Evolutionary conservation across 1,284 basidiomycete genomes (phyloP).

Genomic region (Lentinula novae-zelandiae): DNA sequence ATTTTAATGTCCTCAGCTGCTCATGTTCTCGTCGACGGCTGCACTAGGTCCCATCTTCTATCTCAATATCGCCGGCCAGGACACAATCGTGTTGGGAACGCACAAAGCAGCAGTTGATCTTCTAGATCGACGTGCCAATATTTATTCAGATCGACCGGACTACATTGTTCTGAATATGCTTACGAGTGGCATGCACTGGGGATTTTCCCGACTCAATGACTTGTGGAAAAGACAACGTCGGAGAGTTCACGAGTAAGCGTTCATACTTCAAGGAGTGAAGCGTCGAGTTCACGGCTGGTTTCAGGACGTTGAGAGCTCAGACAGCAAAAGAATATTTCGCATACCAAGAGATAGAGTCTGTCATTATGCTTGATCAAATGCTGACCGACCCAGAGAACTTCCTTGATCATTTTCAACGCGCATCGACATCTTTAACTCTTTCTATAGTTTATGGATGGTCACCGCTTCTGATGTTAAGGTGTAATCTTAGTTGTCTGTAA

Average conservation of each 20-base stretch:
- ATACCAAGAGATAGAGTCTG: slow-evolving; percentile 13
- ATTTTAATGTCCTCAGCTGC: not conserved
- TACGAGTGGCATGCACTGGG: slow-evolving; percentile 15
- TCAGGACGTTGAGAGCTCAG: slow-evolving; percentile 9
- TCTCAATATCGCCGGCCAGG: not conserved
- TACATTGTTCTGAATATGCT: slow-evolving; percentile 14
- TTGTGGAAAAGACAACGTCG: slow-evolving; percentile 17
- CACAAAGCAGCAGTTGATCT: slow-evolving; percentile 2
- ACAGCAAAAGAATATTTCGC: slow-evolving; percentile 6
- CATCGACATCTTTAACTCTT: slow-evolving; percentile 6
- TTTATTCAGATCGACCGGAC: slow-evolving; percentile 14
- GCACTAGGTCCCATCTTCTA: not conserved
- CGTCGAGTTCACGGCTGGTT: not conserved
- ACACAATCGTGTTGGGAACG: not conserved
- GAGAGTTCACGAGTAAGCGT: slow-evolving; percentile 14
- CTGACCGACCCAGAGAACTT: slow-evolving; percentile 11
- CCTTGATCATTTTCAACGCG: slow-evolving; percentile 14
- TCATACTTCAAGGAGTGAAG: not conserved
- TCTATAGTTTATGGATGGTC: slow-evolving; percentile 12
- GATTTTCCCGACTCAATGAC: slow-evolving; percentile 14
- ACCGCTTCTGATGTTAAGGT: slow-evolving; percentile 10
- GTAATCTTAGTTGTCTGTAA: too few relatives aligned
- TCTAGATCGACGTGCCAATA: slow-evolving; percentile 4
- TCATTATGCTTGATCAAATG: slow-evolving; percentile 10
- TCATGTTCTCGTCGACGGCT: not conserved